Conservation (phyloP, 352 stramenopile genomes). For the Pythium angustatum region DNA sequence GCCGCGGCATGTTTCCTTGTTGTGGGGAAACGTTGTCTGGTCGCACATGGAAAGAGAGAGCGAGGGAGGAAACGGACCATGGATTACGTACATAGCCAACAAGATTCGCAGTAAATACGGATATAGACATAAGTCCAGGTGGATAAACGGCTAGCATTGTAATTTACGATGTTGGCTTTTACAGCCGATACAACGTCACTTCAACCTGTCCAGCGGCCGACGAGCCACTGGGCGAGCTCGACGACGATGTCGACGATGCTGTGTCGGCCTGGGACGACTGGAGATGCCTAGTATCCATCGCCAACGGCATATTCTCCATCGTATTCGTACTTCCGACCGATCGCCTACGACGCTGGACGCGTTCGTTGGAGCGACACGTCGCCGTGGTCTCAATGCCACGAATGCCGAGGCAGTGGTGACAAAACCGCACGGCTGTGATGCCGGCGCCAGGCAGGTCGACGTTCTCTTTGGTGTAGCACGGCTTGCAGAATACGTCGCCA, state of each 20-base stretch:
- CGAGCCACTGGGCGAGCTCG: no score
- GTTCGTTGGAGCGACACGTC: no score
- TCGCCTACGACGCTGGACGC: constrained; percentile 40
- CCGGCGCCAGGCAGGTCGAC: constrained; percentile 35
- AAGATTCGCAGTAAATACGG: neutral
- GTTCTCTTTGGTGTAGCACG: constrained; percentile 41
- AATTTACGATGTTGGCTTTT: neutral
- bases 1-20: neutral
- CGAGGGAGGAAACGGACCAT: neutral
- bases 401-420: constrained; percentile 2
- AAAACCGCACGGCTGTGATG: constrained; percentile 13
- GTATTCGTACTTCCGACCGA: no score
- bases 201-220: no score
- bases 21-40: neutral
- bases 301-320: no score
- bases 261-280: no score
- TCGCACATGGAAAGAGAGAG: neutral
- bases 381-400: no score
- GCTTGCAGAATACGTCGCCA: constrained; percentile 48
- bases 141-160: neutral
- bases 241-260: no score
- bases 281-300: no score
- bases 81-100: neutral
- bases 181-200: constrained; percentile 27
- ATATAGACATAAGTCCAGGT: neutral